A percentile compares a stretch with the other conserved stretches of the same genome.
These are phyloP conservation scores for Aquilaria malaccensis DNA, from an alignment of 345 rosid species.

Conservation along the genomic window DNA sequence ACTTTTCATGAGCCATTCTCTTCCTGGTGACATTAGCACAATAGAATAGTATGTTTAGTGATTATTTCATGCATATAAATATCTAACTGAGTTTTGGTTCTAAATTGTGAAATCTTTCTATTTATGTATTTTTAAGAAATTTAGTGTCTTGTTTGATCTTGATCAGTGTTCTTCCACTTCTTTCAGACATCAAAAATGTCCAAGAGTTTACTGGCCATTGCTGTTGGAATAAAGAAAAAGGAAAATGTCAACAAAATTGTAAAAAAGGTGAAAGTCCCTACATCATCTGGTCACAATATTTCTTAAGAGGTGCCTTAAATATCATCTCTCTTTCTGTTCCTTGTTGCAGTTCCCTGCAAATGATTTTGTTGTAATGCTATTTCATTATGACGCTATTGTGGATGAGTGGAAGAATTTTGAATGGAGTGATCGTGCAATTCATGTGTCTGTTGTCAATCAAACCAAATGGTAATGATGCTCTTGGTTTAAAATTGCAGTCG, in stretches of 20 bases:
- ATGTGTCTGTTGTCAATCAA: slow-evolving; percentile 62
- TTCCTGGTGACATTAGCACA: too few relatives aligned
- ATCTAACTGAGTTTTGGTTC: too few relatives aligned
- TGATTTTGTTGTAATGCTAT: slow-evolving; percentile 63
- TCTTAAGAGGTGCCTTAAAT: neutral
- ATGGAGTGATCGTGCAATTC: slow-evolving; percentile 61
- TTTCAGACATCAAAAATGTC: slow-evolving; percentile 36
- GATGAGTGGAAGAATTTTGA: slow-evolving; percentile 64
- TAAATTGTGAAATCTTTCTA: too few relatives aligned
- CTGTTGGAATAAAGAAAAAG: slow-evolving; percentile 66
- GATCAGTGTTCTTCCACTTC: slow-evolving; percentile 5
- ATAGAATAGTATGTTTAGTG: too few relatives aligned
- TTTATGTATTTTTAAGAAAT: neutral
- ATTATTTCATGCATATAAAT: too few relatives aligned
- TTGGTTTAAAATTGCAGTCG: neutral
- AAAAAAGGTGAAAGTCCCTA: slow-evolving; percentile 40
- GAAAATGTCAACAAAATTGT: slow-evolving; percentile 60
- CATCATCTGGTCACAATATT: neutral
- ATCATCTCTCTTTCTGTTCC: slow-evolving; percentile 1
- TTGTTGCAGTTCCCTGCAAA: slow-evolving; percentile 45
- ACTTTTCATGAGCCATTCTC: too few relatives aligned
- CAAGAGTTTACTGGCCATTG: slow-evolving; percentile 59
- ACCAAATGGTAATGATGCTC: slow-evolving; percentile 62
- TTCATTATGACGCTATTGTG: slow-evolving; percentile 71
- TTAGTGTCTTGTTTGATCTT: slow-evolving; percentile 3